A percentile compares a stretch with the other conserved stretches of the same genome.
Evolutionary conservation across 331 rosid genomes (phyloP).

Genomic region (Dryas integrifolia): DNA sequence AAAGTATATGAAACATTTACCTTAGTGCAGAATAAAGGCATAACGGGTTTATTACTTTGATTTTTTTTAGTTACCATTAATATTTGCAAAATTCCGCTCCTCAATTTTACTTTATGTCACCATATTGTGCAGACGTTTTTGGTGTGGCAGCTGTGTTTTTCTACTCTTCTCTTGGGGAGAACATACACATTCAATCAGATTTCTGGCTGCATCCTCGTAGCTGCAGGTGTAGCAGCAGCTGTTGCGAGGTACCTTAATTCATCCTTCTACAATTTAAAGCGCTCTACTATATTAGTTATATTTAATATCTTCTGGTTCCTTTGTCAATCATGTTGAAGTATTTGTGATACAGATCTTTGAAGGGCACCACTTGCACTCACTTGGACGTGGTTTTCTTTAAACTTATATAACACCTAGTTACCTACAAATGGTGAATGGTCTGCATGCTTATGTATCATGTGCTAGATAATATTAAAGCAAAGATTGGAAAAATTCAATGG

Average conservation of each 20-base stretch:
- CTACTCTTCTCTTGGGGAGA: constrained; percentile 61
- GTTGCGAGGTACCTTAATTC: constrained; percentile 62
- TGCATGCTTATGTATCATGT: constrained; percentile 1
- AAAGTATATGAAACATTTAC: not conserved
- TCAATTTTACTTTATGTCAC: constrained; percentile 12
- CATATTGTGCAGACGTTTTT: constrained; percentile 69
- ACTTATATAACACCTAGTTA: not conserved
- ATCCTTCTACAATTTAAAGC: constrained; percentile 15
- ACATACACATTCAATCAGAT: constrained; percentile 65
- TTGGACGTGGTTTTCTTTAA: not conserved
- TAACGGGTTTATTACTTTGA: not conserved
- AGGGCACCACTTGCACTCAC: not conserved
- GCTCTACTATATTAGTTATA: constrained; percentile 12
- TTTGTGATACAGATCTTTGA: not conserved
- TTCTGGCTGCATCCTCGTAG: constrained; percentile 76
- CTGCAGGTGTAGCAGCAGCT: constrained; percentile 73
- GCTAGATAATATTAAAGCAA: not conserved
- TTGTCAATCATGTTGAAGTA: not conserved
- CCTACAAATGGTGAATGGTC: not conserved
- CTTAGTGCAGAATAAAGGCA: not conserved
- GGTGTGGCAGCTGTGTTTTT: constrained; percentile 86
- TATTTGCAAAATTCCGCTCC: not conserved
- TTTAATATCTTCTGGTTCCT: not conserved
- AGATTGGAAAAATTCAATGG: not conserved
- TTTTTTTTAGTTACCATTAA: not conserved